Base-by-base conservation (phyloP, 495 filamentous ascomycete species). In the Podospora australis region DNA sequence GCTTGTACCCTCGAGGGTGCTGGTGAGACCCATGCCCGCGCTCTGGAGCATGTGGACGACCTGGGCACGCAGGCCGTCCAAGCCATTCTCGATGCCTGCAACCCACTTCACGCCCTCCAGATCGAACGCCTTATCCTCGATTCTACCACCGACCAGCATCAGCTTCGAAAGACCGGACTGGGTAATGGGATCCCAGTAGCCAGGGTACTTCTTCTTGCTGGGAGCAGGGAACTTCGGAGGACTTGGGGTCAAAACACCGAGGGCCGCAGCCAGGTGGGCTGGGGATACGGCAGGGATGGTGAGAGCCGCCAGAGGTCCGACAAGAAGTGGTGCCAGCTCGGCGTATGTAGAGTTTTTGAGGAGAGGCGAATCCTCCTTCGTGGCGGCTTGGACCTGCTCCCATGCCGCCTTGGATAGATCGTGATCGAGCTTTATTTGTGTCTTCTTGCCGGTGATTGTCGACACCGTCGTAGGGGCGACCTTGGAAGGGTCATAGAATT, bases 161-260 rank as follows among this genome's bases (percentile, higher is more conserved):
- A 97, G 66, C 69, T 98, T 98, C 65, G 86, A 80, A 58, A 97
- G 60, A 32, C 87, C 94, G 42, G 65, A 75, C 70, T 95, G 87
- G 32, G 88, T 83, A 10, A 74, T 63, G 2, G 77, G 67, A 41
- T 96, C 90, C 67, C 90, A 75, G 67, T 90, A 91, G 2, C 80
- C 83, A 0, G 90, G 88, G 59, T 81, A 87, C 46, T 78, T 80
- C 60, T 78, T 80, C 39, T 85, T 74, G 22, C 77, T 81, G 5
- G 90, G 94, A 1, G 82, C 80, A 1, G 89, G 81, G 68, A 95
- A 97, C 2, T 77, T 71, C 1, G 78, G 73, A 3, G 78, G 66
- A 50, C 78, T 82, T 1, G 90, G 89, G 0, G 81, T 59, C 25
- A 97, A 80, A 28, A 91, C 75, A 20, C 79, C 82, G 30, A 98